Conservation (phyloP, 352 stramenopile genomes). For the Phytophthora europaea region DNA sequence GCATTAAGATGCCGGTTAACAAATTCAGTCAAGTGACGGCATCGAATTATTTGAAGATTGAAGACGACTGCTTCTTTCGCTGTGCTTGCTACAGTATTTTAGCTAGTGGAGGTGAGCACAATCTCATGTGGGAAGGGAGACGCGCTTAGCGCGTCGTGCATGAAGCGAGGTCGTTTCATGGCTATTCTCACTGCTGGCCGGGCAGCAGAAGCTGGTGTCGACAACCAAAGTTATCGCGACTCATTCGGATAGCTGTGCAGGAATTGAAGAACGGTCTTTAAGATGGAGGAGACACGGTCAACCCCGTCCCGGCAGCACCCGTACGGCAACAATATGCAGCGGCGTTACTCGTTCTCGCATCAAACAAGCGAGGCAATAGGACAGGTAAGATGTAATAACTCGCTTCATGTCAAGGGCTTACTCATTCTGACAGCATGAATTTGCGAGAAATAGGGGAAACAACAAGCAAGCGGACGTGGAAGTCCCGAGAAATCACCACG, state of each 20-base stretch:
- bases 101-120: slow-evolving; percentile 11
- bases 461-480: slow-evolving; percentile 4
- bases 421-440: slow-evolving; percentile 9
- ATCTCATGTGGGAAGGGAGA: slow-evolving; percentile 17
- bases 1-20: slow-evolving; percentile 12
- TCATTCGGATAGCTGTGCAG: background rate
- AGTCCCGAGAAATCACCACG: slow-evolving; percentile 31
- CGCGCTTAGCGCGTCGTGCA: background rate
- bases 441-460: slow-evolving; percentile 11
- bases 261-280: background rate
- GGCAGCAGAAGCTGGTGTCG: background rate
- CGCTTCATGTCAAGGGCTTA: background rate
- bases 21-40: slow-evolving; percentile 25
- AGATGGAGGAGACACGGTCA: slow-evolving; percentile 13
- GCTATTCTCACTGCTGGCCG: slow-evolving; percentile 25
- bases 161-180: slow-evolving; percentile 30
- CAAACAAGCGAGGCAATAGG: slow-evolving; percentile 35
- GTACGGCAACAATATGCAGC: slow-evolving; percentile 33
- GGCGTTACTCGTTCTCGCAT: slow-evolving; percentile 43
- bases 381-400: slow-evolving; percentile 19
- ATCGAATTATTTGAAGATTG: slow-evolving; percentile 19
- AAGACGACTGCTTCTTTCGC: slow-evolving; percentile 13
- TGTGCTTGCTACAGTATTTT: slow-evolving; percentile 9
- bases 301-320: slow-evolving; percentile 23
- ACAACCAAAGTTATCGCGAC: background rate